Evolutionary conservation across 345 rosid species (phyloP).

Genomic region (Dipteronia dyeriana): DNA sequence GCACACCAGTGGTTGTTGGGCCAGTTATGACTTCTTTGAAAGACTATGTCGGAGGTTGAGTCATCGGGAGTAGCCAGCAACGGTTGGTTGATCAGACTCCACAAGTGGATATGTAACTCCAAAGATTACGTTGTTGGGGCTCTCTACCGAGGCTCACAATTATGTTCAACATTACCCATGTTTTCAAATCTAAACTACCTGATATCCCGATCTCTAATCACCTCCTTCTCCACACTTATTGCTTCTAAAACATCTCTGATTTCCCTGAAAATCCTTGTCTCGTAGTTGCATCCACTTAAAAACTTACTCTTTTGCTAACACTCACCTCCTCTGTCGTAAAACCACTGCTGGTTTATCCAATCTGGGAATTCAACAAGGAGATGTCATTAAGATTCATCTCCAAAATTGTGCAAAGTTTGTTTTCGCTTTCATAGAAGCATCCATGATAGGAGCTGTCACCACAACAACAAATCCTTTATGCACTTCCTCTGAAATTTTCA

Average conservation of each 20-base stretch:
- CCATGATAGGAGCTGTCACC: conserved; percentile 78
- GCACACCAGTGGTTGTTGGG: no score
- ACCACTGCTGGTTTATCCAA: conserved; percentile 62
- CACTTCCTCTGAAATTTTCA: conserved; percentile 66
- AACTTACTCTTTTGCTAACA: conserved; percentile 49
- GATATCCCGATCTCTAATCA: conserved; percentile 71
- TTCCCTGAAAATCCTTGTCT: conserved; percentile 58
- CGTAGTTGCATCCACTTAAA: conserved; percentile 55
- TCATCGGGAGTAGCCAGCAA: no score
- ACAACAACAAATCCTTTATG: conserved; percentile 91
- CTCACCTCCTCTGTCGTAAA: conserved; percentile 46
- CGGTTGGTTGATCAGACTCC: no score
- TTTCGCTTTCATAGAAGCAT: conserved; percentile 84
- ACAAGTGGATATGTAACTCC: no score
- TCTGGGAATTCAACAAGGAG: conserved; percentile 64
- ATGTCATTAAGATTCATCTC: conserved; percentile 84
- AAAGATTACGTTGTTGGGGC: no score
- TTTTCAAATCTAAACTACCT: conserved; percentile 81
- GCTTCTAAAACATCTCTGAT: conserved; percentile 54
- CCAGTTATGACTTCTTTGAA: no score
- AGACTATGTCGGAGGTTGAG: no score
- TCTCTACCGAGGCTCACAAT: no score
- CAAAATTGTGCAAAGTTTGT: conserved; percentile 84
- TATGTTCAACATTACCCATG: no score
- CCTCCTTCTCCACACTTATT: conserved; percentile 76